These are phyloP conservation scores for Arachis stenosperma DNA, from an alignment of 306 rosid species.

Conservation along the genomic window DNA sequence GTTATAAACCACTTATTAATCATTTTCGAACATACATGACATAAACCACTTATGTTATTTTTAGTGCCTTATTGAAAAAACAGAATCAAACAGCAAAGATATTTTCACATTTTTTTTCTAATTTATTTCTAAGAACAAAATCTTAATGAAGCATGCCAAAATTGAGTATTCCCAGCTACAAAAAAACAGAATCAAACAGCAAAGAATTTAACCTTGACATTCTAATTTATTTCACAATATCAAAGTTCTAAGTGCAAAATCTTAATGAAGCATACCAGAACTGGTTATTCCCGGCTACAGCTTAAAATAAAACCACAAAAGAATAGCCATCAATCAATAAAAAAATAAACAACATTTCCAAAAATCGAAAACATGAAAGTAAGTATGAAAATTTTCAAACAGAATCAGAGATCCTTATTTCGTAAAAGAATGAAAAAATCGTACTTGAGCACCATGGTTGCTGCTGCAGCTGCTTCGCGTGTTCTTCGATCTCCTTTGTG, in stretches of 20 bases:
- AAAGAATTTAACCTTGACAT: neutral
- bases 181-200: neutral
- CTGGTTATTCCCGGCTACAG: neutral
- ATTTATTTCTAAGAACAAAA: neutral
- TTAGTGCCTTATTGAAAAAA: neutral
- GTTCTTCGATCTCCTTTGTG: constrained; percentile 1
- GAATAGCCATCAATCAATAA: neutral
- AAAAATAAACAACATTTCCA: neutral
- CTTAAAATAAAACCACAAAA: neutral
- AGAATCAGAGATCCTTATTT: neutral
- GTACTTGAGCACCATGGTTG: constrained; percentile 85
- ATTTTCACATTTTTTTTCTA: neutral
- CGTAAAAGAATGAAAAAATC: constrained; percentile 2
- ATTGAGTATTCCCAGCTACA: neutral
- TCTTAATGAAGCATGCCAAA: neutral
- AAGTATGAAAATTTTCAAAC: neutral
- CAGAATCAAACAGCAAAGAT: neutral
- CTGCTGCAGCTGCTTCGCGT: constrained; percentile 14
- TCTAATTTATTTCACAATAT: neutral
- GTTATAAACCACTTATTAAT: too few relatives aligned
- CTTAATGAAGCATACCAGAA: neutral
- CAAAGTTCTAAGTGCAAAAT: neutral
- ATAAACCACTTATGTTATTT: neutral
- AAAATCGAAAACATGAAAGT: neutral
- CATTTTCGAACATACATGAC: too few relatives aligned